phyloP scores from a whole-genome alignment of 2,329 filamentous ascomycete genomes.

The Epichloe sylvatica region DNA sequence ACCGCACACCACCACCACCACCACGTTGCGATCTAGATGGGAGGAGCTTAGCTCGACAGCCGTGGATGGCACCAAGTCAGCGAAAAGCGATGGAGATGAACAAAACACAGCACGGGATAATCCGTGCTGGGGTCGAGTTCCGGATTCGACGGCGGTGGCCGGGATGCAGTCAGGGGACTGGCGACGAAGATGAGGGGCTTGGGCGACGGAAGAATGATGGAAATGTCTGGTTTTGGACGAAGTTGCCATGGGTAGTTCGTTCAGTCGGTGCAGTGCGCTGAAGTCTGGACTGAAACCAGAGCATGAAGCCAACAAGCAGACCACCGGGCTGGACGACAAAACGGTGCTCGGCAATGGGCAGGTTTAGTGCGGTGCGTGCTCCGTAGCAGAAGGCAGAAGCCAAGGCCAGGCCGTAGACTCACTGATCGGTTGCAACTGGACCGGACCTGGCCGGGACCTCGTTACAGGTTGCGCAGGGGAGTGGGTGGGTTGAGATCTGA shows the following conservation, averaged over 20 bases:
- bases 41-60: background rate
- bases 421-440: background rate
- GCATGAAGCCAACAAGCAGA: background rate
- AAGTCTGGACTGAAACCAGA: background rate
- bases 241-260: background rate
- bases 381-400: background rate
- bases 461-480: constrained; percentile 1
- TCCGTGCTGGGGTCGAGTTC: background rate
- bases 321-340: background rate
- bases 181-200: constrained; percentile 1
- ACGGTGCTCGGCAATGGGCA: background rate
- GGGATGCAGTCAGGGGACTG: background rate
- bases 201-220: background rate
- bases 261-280: background rate
- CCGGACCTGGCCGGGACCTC: background rate
- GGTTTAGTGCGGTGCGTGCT: background rate
- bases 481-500: constrained; percentile 4
- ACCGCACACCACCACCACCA: background rate
- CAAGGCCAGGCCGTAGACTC: background rate
- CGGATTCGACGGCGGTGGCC: background rate
- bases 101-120: background rate
- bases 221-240: background rate
- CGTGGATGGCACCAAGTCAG: background rate
- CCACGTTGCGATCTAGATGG: background rate
- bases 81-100: background rate